phyloP scores from a whole-genome alignment of 139 green algal genomes.

The Tetraselmis striata region DNA sequence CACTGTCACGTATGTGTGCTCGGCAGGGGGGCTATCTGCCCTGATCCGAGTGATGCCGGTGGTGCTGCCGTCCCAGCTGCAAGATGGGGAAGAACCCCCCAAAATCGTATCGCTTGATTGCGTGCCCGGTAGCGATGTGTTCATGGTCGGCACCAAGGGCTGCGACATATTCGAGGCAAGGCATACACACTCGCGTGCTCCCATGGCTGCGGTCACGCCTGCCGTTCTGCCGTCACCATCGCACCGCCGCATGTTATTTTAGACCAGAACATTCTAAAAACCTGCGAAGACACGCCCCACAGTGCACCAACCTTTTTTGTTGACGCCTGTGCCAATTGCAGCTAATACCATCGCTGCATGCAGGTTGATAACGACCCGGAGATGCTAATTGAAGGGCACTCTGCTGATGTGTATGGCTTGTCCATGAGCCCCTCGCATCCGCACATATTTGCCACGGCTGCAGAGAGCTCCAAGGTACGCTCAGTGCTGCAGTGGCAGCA shows the following conservation, averaged over 20 bases:
- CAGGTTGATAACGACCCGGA: slow-evolving; percentile 9
- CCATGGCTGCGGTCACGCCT: too few relatives aligned
- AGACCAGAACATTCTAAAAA: too few relatives aligned
- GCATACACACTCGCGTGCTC: too few relatives aligned
- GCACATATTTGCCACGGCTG: slow-evolving; percentile 41
- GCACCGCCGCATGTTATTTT: too few relatives aligned
- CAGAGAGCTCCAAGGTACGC: slow-evolving; percentile 17
- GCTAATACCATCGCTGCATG: too few relatives aligned
- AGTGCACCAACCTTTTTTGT: too few relatives aligned
- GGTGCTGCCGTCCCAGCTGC: not conserved
- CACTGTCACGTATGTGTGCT: too few relatives aligned
- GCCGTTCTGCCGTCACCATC: too few relatives aligned
- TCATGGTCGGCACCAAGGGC: slow-evolving; percentile 42
- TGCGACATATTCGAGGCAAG: not conserved
- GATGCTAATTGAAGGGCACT: slow-evolving; percentile 53
- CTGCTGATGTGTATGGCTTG: slow-evolving; percentile 44
- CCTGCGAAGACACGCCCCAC: too few relatives aligned
- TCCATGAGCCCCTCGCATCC: slow-evolving; percentile 40
- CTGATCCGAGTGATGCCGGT: not conserved
- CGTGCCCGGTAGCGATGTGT: not conserved
- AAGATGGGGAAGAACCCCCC: not conserved
- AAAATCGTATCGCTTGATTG: not conserved
- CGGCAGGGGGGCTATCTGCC: too few relatives aligned
- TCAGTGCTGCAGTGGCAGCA: too few relatives aligned
- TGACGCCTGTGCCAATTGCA: too few relatives aligned